phyloP scores from a whole-genome alignment of 1,139 yeast genomes.

The Sugiyamaella japonica region DNA sequence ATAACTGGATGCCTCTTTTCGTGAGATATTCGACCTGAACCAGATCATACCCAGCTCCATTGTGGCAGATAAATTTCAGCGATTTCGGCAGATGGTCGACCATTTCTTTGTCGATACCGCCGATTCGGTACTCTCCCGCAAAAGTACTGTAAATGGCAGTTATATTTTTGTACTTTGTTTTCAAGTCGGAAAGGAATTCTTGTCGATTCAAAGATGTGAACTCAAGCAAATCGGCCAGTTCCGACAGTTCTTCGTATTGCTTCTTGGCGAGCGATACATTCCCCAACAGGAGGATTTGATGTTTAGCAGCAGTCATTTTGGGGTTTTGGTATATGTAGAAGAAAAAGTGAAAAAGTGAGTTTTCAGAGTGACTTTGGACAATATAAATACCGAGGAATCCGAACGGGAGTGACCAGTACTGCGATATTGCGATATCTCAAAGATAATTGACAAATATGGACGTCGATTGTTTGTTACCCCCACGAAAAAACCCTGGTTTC shows the following conservation, averaged over 20 bases:
- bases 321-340: too few relatives aligned
- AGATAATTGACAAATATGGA: neutral
- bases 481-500: conserved; percentile 1
- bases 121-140: conserved; percentile 38
- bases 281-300: conserved; percentile 12
- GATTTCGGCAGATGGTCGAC: conserved; percentile 58
- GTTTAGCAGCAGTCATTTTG: conserved; percentile 12
- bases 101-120: conserved; percentile 74
- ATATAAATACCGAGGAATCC: too few relatives aligned
- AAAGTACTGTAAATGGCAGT: conserved; percentile 35
- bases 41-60: conserved; percentile 90
- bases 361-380: too few relatives aligned
- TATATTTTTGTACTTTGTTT: conserved; percentile 37
- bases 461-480: neutral
- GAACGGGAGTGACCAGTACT: too few relatives aligned
- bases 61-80: conserved; percentile 67
- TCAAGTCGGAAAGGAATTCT: conserved; percentile 39
- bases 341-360: too few relatives aligned
- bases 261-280: conserved; percentile 25
- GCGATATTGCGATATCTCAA: neutral
- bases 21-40: conserved; percentile 54
- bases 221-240: conserved; percentile 30
- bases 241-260: conserved; percentile 32
- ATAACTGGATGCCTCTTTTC: conserved; percentile 54
- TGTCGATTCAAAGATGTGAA: conserved; percentile 29